Percentiles rank a stretch among this genome's conserved stretches.
phyloP scores from a whole-genome alignment of 345 rosid genomes.

The Turnera subulata region DNA sequence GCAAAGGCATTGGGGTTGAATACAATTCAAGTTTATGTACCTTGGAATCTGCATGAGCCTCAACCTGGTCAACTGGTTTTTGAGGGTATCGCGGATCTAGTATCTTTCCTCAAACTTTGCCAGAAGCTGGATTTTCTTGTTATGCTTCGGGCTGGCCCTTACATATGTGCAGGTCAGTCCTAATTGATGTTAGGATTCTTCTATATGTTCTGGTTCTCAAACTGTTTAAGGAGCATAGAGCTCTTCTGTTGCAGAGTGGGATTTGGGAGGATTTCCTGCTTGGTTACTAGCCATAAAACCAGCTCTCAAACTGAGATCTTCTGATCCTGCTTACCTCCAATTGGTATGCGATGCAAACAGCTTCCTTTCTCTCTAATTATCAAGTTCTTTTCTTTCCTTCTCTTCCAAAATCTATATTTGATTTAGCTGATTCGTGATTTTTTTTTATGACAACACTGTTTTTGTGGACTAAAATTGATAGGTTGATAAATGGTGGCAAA shows the following conservation, averaged over 20 bases:
- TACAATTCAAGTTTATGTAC: conserved; percentile 82
- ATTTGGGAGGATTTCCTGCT: conserved; percentile 89
- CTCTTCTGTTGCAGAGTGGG: conserved; percentile 68
- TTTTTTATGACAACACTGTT: too few species aligned
- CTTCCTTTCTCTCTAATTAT: neutral
- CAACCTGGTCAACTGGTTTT: conserved; percentile 61
- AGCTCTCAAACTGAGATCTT: conserved; percentile 60
- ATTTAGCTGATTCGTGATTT: too few species aligned
- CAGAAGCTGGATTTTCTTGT: conserved; percentile 73
- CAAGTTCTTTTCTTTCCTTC: too few species aligned
- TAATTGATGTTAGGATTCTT: neutral
- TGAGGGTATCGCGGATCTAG: conserved; percentile 72
- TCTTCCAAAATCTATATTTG: too few species aligned
- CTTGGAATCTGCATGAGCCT: conserved; percentile 98
- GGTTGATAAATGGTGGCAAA: conserved; percentile 89
- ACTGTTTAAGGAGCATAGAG: neutral
- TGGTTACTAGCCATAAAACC: conserved; percentile 82
- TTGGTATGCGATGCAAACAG: conserved; percentile 39
- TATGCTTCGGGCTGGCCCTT: conserved; percentile 95
- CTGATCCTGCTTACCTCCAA: conserved; percentile 69
- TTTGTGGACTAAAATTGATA: conserved; percentile 10
- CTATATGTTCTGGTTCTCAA: neutral
- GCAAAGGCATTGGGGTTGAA: conserved; percentile 88
- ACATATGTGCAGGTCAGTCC: conserved; percentile 78
- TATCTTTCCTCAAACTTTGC: conserved; percentile 70